Base-by-base conservation (phyloP, 2,329 filamentous ascomycete genomes). In the Colletotrichum navitas region DNA sequence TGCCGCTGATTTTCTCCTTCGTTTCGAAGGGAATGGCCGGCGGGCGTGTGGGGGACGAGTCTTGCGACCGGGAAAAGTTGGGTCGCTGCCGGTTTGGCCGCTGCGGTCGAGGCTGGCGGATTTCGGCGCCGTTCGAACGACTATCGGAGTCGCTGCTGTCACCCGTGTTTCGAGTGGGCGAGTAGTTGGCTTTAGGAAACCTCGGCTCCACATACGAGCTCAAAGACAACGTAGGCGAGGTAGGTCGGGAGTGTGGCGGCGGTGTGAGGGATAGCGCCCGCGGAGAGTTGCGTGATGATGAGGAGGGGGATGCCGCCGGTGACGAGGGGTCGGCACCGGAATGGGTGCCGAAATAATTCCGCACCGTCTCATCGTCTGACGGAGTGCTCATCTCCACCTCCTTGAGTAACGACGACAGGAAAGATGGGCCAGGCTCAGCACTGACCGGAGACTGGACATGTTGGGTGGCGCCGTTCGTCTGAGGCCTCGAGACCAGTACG, bases 1-100 rank as follows among this genome's bases (percentile, higher is more conserved):
- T 94, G 76, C 91, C 91, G 79, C 94, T 95, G 74, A 99, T 92
- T 78, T 91, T 94, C 75, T 93, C 91, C 81, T 99, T 99, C 74
- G 93, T 92, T 74, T 93, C 91, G 32, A 94, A 90, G 0, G 95
- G 92, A 76, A 97, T 88, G 14, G 80, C 77, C 54, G 85, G 79
- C 55, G 85, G 79, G 43, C 92, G 89, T 2, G 86, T 88, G 10
- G 93, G 92, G n/a, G 93, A 94, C 1, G 86, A 85, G 55, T 95
- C 91, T 55, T 87, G 81, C 76, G 89, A 89, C 36, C 87, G 85
- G 24, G 81, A 75, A 59, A 80, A 72, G 56, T 66, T 71, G 76
- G 81, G 79, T 74, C 81, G 81, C 74, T 83, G 77, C 70, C 81
- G 79, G 69, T 82, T 82, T 54, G 82, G 82, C 49, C 85, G 85